phyloP scores from a whole-genome alignment of 441 rosid genomes.

The Erodium moschatum region DNA sequence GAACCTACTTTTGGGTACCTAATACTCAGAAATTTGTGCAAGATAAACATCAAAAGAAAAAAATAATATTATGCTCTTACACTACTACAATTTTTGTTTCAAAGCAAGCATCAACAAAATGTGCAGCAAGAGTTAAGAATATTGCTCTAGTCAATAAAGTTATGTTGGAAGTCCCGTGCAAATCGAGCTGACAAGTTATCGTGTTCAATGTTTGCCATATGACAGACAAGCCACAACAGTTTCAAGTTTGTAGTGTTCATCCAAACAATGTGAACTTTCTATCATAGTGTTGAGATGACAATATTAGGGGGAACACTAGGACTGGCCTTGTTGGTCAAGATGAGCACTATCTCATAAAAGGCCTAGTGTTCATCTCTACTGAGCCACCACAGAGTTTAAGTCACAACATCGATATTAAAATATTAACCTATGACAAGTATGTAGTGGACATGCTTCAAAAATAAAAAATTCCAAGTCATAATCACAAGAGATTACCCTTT shows the following conservation, averaged over 20 bases:
- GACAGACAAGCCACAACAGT: not conserved
- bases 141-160: not conserved
- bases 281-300: too few relatives aligned
- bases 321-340: too few relatives aligned
- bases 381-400: too few relatives aligned
- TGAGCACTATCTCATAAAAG: too few relatives aligned
- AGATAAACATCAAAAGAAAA: not conserved
- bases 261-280: not conserved
- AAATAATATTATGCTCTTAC: too few relatives aligned
- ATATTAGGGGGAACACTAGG: too few relatives aligned
- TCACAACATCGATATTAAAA: too few relatives aligned
- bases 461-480: not conserved
- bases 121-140: not conserved
- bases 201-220: not conserved
- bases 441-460: not conserved
- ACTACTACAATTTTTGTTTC: not conserved
- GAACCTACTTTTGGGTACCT: not conserved
- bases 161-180: not conserved
- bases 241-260: not conserved
- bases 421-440: not conserved
- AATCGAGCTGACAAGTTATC: not conserved
- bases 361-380: too few relatives aligned
- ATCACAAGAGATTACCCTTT: conserved; percentile 40
- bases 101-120: not conserved
- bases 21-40: not conserved